Evolutionary conservation across 805 yeast species (phyloP).

Genomic region (Teunomyces panamensis): DNA sequence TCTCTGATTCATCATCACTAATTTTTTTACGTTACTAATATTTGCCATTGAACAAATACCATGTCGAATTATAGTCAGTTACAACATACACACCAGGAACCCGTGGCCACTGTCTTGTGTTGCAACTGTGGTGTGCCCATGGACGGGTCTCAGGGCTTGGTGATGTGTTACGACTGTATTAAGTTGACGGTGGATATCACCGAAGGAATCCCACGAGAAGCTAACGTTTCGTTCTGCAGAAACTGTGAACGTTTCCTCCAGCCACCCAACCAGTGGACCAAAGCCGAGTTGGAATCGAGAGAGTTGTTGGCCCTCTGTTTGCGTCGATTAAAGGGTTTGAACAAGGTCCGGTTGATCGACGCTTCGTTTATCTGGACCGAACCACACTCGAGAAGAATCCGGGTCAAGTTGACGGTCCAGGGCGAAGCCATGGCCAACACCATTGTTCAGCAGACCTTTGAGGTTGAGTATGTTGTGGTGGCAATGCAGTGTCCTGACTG

Average conservation of each 20-base stretch:
- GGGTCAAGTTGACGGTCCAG: conserved; percentile 88
- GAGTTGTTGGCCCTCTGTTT: conserved; percentile 89
- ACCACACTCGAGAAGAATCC: conserved; percentile 94
- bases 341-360: conserved; percentile 81
- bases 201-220: conserved; percentile 88
- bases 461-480: conserved; percentile 87
- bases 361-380: conserved; percentile 98
- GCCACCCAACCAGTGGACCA: conserved; percentile 93
- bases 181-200: conserved; percentile 91
- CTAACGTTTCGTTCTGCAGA: conserved; percentile 89
- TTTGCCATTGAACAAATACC: not conserved
- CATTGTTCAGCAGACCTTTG: conserved; percentile 89
- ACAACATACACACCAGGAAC: conserved; percentile 28
- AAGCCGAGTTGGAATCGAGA: conserved; percentile 87
- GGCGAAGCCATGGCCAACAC: conserved; percentile 95
- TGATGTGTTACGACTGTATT: conserved; percentile 97
- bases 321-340: conserved; percentile 82
- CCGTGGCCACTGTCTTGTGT: conserved; percentile 82
- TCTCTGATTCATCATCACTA: not conserved
- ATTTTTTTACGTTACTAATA: not conserved
- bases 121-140: conserved; percentile 98
- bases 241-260: conserved; percentile 95
- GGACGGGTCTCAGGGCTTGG: conserved; percentile 91
- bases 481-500: conserved; percentile 99
- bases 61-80: conserved; percentile 52